phyloP scores from a whole-genome alignment of 495 filamentous ascomycete genomes.

The Aspergillus biplanus region DNA sequence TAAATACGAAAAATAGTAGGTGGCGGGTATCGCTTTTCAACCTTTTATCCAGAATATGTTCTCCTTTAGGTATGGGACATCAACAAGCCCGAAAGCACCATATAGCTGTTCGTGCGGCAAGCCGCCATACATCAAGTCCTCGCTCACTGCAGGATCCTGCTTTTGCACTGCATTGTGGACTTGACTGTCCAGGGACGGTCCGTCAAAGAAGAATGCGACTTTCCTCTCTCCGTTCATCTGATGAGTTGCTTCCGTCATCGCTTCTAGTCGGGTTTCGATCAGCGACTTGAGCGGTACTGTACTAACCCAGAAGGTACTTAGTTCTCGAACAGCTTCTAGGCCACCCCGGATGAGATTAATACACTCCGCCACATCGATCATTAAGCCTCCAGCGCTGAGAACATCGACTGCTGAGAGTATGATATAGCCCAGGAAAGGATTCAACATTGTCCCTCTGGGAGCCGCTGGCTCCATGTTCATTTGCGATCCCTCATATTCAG shows the following conservation, averaged over 20 bases:
- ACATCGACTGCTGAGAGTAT: slow-evolving; percentile 53
- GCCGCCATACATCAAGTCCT: slow-evolving; percentile 43
- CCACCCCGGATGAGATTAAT: slow-evolving; percentile 51
- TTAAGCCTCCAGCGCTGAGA: slow-evolving; percentile 42
- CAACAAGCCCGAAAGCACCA: slow-evolving; percentile 35
- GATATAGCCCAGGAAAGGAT: slow-evolving; percentile 48
- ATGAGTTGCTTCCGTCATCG: slow-evolving; percentile 34
- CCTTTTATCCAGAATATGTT: slow-evolving; percentile 36
- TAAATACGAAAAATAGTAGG: slow-evolving; percentile 6
- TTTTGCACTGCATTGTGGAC: slow-evolving; percentile 30
- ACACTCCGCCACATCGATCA: slow-evolving; percentile 41
- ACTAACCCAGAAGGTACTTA: slow-evolving; percentile 40
- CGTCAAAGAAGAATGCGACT: slow-evolving; percentile 37
- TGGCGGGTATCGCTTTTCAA: slow-evolving; percentile 4
- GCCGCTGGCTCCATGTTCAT: slow-evolving; percentile 21
- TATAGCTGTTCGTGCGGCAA: slow-evolving; percentile 39
- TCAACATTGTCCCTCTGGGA: slow-evolving; percentile 31
- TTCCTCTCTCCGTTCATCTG: slow-evolving; percentile 32
- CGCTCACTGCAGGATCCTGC: slow-evolving; percentile 24
- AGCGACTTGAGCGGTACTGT: slow-evolving; percentile 31
- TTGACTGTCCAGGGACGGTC: slow-evolving; percentile 37
- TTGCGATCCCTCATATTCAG: slow-evolving; percentile 29
- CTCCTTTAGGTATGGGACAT: slow-evolving; percentile 27
- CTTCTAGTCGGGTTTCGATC: slow-evolving; percentile 36
- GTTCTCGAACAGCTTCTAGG: slow-evolving; percentile 40